These are phyloP conservation scores for Agroathelia rolfsii DNA, from an alignment of 1,284 basidiomycete species.

Conservation along the genomic window DNA sequence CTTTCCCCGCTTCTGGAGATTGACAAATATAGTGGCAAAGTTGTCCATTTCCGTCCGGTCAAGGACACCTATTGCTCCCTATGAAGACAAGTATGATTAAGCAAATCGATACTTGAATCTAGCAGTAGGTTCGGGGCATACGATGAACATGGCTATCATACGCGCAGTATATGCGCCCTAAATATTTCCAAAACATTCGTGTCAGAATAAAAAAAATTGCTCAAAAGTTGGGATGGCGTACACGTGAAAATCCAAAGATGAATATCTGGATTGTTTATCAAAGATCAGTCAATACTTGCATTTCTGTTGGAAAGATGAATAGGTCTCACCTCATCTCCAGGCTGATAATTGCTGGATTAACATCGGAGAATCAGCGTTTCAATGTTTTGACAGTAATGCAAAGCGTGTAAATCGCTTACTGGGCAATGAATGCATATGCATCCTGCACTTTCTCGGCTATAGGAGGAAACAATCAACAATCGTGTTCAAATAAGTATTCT, in stretches of 20 bases:
- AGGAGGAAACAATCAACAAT: constrained; percentile 9
- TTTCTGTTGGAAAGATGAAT: too few relatives aligned
- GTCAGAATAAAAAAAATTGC: background rate
- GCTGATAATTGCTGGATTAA: constrained; percentile 45
- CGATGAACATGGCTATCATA: constrained; percentile 62
- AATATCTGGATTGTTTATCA: too few relatives aligned
- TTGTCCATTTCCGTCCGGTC: constrained; percentile 60
- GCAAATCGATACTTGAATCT: constrained; percentile 6
- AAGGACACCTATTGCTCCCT: constrained; percentile 58
- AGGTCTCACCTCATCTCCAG: constrained; percentile 67
- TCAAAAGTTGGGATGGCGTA: constrained; percentile 24
- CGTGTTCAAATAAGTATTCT: background rate
- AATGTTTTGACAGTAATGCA: constrained; percentile 1
- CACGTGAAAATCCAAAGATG: constrained; percentile 66
- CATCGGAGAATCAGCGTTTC: constrained; percentile 1
- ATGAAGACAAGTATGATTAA: too few relatives aligned
- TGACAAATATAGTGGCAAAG: constrained; percentile 51
- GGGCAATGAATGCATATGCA: constrained; percentile 63
- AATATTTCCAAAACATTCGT: constrained; percentile 8
- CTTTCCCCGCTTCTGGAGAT: constrained; percentile 52
- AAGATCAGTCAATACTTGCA: too few relatives aligned
- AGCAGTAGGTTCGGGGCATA: constrained; percentile 17
- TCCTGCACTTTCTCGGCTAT: constrained; percentile 67
- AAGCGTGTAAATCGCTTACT: too few relatives aligned
- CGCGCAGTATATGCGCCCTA: constrained; percentile 65